Percentiles rank a stretch among this genome's conserved stretches.
These are phyloP conservation scores for Earliella scabrosa DNA, from an alignment of 1,284 basidiomycete genomes.

Conservation along the genomic window DNA sequence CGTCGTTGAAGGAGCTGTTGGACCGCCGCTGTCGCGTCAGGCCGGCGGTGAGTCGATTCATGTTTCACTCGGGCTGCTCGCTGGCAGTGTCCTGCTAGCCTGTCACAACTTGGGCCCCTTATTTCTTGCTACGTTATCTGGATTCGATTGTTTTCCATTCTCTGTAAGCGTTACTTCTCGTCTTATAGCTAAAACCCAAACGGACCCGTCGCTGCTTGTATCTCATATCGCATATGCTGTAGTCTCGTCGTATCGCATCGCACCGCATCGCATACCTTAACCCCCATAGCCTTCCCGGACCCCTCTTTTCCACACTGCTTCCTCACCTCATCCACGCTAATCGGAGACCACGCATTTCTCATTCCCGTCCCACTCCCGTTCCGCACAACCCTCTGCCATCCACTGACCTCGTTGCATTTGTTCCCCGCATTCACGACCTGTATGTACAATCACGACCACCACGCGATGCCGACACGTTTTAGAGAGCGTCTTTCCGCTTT, in stretches of 20 bases:
- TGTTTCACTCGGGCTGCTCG: neutral
- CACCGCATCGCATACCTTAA: neutral
- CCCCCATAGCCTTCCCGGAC: conserved; percentile 1
- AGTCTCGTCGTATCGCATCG: conserved; percentile 4
- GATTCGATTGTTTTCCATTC: neutral
- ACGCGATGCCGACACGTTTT: neutral
- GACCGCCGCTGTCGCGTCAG: neutral
- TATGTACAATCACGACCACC: conserved; percentile 2
- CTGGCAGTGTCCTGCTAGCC: neutral
- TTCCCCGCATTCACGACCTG: neutral
- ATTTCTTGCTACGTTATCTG: neutral
- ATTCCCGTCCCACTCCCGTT: neutral
- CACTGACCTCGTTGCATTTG: neutral
- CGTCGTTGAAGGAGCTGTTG: too few relatives aligned
- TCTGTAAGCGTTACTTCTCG: too few relatives aligned
- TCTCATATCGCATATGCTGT: neutral
- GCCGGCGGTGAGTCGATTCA: neutral
- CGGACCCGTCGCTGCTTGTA: neutral
- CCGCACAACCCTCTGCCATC: too few relatives aligned
- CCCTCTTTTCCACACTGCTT: too few relatives aligned
- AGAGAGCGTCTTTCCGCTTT: neutral
- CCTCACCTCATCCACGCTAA: conserved; percentile 1
- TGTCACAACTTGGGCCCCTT: too few relatives aligned
- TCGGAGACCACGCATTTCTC: neutral
- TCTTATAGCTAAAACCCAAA: neutral